phyloP scores from a whole-genome alignment of 2,329 filamentous ascomycete genomes.

The Periconia macrospinosa region DNA sequence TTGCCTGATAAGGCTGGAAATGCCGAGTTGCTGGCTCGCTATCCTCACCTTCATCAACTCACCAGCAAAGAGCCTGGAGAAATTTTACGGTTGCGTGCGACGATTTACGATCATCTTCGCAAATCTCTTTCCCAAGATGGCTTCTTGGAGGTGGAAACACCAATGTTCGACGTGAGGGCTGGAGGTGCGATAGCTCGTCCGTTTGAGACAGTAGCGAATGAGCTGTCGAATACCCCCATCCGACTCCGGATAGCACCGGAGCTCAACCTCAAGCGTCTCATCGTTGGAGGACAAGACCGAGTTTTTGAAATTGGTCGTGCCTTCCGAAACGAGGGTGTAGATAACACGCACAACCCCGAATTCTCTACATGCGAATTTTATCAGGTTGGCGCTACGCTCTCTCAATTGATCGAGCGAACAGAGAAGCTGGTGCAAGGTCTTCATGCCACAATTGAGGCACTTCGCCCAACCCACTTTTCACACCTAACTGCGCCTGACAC shows the following conservation, averaged over 20 bases:
- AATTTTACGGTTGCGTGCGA: conserved; percentile 71
- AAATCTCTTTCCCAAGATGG: conserved; percentile 69
- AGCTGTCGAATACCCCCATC: conserved; percentile 71
- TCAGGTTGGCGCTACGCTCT: conserved; percentile 76
- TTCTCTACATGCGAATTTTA: conserved; percentile 99
- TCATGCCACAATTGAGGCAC: conserved; percentile 43
- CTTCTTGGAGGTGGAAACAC: conserved; percentile 89
- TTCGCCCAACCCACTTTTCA: conserved; percentile 44
- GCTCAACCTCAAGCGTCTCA: conserved; percentile 88
- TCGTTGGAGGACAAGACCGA: conserved; percentile 83
- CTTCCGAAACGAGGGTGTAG: conserved; percentile 84
- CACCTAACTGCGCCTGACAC: conserved; percentile 46
- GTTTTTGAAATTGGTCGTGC: conserved; percentile 92
- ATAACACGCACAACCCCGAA: conserved; percentile 85
- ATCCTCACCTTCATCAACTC: conserved; percentile 84
- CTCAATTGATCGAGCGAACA: conserved; percentile 74
- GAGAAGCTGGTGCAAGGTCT: conserved; percentile 64
- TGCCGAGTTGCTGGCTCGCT: conserved; percentile 70
- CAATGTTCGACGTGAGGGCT: conserved; percentile 78
- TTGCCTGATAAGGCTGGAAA: conserved; percentile 72
- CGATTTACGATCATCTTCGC: conserved; percentile 73
- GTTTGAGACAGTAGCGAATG: conserved; percentile 78
- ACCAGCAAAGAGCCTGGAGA: conserved; percentile 70
- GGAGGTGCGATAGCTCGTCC: conserved; percentile 87
- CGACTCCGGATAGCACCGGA: conserved; percentile 89